Base-by-base conservation (phyloP, 2,329 filamentous ascomycete genomes). In the Microcyclosporella mali region DNA sequence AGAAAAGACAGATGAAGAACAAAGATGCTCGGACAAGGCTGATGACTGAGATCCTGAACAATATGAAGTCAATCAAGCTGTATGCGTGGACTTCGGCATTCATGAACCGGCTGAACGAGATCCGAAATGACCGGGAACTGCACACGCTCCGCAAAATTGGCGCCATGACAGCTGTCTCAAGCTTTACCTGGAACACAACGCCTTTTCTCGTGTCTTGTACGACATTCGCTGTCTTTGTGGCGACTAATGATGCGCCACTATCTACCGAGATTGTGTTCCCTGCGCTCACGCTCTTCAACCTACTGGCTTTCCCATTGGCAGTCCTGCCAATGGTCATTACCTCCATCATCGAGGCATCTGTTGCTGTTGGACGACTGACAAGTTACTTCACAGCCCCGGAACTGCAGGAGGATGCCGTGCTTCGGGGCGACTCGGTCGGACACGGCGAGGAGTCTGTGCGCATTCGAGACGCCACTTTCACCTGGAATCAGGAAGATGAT, bases 51-150 rank as follows among this genome's bases (percentile, higher is more conserved):
- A 98, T 98, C 53, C 74, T 98, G 60, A 95, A 94, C 73, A 97
- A 97, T 69, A 98, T 98, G 86, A 98, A 98, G 73, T 94, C 88
- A 62, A 74, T 98, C 72, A 98, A 98, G 70, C 78, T 98, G 15
- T 98, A 95, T 64, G 92, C 92, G 21, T 98, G 92, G 92, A 90
- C 89, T 25, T 84, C 83, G 21, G 90, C 92, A 11, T 98, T 98
- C 63, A 95, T 95, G 82, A 92, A 88, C 67, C 95, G 94, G 68
- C 79, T 98, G 46, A 97, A 92, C 68, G 85, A 86, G 64, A 88
- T 98, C 47, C 82, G 92, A 66, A 98, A 98, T 67, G 92, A 98
- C 59, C 79, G 88, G 57, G 92, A 98, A 67, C 73, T 98, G 42
- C 92, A 92, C 71, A 98, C 94, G 18, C 75, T 98, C 43, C 84